Evolutionary conservation across 768 basidiomycete species (phyloP).

Genomic region (Lentinula sp.): DNA sequence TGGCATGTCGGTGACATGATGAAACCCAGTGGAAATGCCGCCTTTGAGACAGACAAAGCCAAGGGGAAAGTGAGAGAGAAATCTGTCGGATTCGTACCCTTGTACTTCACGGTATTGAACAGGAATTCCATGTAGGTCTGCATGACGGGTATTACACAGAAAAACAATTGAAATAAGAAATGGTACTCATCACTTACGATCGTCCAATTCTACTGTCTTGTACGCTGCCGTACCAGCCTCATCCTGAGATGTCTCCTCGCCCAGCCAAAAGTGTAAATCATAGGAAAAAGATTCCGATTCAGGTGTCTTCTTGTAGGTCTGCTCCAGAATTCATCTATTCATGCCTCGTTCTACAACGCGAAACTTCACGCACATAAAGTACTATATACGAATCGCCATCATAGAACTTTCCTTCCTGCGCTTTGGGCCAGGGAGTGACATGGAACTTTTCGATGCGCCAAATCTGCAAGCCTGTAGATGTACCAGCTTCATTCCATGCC

Average conservation of each 20-base stretch:
- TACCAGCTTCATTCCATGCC: conserved; percentile 46
- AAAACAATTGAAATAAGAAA: neutral
- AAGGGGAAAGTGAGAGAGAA: conserved; percentile 43
- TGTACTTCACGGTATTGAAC: conserved; percentile 62
- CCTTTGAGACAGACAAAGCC: conserved; percentile 37
- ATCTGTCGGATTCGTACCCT: conserved; percentile 45
- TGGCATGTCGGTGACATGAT: conserved; percentile 39
- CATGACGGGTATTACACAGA: too few relatives aligned
- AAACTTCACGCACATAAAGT: conserved; percentile 39
- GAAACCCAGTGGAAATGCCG: conserved; percentile 45
- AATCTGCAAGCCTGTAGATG: conserved; percentile 37
- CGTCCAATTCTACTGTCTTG: conserved; percentile 63
- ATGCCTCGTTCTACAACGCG: neutral
- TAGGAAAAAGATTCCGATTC: conserved; percentile 42
- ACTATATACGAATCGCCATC: conserved; percentile 63
- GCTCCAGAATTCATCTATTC: neutral
- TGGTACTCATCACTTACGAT: conserved; percentile 34
- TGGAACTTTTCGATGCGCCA: conserved; percentile 57
- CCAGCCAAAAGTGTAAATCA: conserved; percentile 64
- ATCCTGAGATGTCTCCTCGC: conserved; percentile 51
- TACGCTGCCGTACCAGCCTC: conserved; percentile 54
- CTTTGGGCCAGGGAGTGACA: conserved; percentile 47
- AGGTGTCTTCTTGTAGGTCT: conserved; percentile 56
- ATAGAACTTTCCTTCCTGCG: conserved; percentile 49
- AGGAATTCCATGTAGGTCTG: conserved; percentile 50